phyloP scores from a whole-genome alignment of 805 yeast species.

The Candida rishiriensis region DNA sequence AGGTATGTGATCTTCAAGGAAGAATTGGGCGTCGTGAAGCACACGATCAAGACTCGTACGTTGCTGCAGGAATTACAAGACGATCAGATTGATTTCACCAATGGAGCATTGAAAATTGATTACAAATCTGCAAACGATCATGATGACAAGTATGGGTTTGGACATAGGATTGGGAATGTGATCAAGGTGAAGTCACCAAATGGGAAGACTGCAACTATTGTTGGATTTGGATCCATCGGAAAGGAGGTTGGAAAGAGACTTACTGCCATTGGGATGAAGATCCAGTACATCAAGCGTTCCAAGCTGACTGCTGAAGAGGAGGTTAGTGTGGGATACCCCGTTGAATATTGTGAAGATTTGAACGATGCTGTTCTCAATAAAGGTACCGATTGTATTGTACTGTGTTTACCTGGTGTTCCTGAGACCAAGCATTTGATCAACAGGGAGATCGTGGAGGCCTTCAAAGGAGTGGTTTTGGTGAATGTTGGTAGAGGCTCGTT shows the following conservation, averaged over 20 bases:
- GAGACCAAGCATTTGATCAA: conserved; percentile 55
- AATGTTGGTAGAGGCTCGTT: conserved; percentile 75
- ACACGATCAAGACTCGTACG: conserved; percentile 44
- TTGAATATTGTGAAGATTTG: conserved; percentile 41
- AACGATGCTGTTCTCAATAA: conserved; percentile 27
- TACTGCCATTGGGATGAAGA: conserved; percentile 55
- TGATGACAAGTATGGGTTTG: conserved; percentile 32
- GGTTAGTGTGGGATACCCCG: conserved; percentile 38
- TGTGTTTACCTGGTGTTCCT: conserved; percentile 63
- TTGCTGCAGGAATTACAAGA: conserved; percentile 26
- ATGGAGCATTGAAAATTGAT: conserved; percentile 26
- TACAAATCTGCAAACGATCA: conserved; percentile 1
- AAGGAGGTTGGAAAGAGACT: conserved; percentile 56
- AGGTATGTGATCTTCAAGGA: conserved; percentile 45
- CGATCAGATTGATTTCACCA: conserved; percentile 23
- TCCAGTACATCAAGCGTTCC: conserved; percentile 57
- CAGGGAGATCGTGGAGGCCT: conserved; percentile 37
- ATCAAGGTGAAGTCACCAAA: conserved; percentile 44
- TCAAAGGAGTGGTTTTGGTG: conserved; percentile 57
- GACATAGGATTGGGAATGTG: conserved; percentile 43
- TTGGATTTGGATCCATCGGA: conserved; percentile 79
- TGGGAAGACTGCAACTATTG: conserved; percentile 55
- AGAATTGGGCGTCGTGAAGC: conserved; percentile 33
- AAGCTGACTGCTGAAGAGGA: conserved; percentile 35
- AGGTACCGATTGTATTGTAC: conserved; percentile 50